Evolutionary conservation across 106 monocot genomes (phyloP).

Genomic region (Vanilla planifolia): DNA sequence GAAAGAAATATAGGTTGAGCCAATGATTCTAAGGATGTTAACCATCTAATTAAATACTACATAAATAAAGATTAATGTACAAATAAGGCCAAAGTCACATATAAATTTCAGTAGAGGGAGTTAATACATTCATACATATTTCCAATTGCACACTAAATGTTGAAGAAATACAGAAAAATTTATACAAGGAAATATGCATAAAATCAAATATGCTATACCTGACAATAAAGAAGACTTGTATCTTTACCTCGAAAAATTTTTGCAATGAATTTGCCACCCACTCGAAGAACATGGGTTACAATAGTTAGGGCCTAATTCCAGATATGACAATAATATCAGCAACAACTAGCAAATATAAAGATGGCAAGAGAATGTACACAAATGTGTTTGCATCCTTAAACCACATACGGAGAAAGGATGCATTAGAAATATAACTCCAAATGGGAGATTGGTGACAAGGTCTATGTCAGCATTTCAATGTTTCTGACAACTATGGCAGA

Average conservation of each 20-base stretch:
- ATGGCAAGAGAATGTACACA: not conserved
- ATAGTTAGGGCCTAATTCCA: conserved; percentile 75
- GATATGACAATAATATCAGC: not conserved
- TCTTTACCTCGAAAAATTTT: conserved; percentile 99
- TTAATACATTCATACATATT: too few relatives aligned
- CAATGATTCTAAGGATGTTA: too few relatives aligned
- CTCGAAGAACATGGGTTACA: conserved; percentile 90
- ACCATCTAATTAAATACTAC: too few relatives aligned
- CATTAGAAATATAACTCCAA: not conserved
- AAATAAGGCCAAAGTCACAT: too few relatives aligned
- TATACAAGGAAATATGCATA: not conserved
- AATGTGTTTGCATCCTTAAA: conserved; percentile 3
- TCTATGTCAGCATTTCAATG: not conserved
- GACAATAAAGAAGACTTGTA: conserved; percentile 95
- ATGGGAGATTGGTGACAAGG: not conserved
- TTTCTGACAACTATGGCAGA: not conserved
- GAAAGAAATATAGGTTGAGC: too few relatives aligned
- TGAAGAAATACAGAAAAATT: too few relatives aligned
- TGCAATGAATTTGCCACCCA: conserved; percentile 90
- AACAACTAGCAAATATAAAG: too few relatives aligned
- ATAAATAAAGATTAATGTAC: too few relatives aligned
- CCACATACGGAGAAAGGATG: not conserved
- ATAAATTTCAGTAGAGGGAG: too few relatives aligned
- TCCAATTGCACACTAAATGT: too few relatives aligned
- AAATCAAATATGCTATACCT: conserved; percentile 31